phyloP scores from a whole-genome alignment of 192 early-diverging fungal genomes.

The Cladochytrium replicatum region DNA sequence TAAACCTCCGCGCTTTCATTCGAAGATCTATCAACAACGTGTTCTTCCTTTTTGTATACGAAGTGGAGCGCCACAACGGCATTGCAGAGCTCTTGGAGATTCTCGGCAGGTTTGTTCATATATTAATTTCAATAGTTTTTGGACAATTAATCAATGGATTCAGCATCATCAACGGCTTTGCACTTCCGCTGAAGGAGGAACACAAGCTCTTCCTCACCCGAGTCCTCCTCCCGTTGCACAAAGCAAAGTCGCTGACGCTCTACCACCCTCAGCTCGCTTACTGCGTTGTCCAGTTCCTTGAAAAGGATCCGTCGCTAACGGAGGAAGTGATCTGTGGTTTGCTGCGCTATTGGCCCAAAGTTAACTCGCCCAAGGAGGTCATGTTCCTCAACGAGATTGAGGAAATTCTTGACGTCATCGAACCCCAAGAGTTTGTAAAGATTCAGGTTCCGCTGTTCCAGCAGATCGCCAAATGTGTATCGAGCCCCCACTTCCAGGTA shows the following conservation, averaged over 20 bases:
- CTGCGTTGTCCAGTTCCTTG: conserved; percentile 97
- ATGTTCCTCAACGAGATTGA: conserved; percentile 99
- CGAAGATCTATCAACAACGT: conserved; percentile 96
- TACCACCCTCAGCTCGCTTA: conserved; percentile 97
- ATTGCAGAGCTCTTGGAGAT: conserved; percentile 98
- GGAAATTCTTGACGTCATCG: conserved; percentile 92
- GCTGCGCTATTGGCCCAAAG: conserved; percentile 96
- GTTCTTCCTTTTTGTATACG: conserved; percentile 97
- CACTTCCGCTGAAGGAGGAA: conserved; percentile 96
- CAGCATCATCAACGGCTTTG: conserved; percentile 99
- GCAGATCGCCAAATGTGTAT: conserved; percentile 82
- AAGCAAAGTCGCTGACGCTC: conserved; percentile 83
- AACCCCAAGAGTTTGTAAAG: conserved; percentile 82
- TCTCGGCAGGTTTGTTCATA: conserved; percentile 67
- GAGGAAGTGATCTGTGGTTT: conserved; percentile 80
- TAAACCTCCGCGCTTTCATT: conserved; percentile 94
- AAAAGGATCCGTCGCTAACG: conserved; percentile 91
- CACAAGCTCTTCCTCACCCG: conserved; percentile 92
- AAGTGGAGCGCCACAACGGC: conserved; percentile 92
- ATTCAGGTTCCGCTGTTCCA: conserved; percentile 87
- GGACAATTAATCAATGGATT: conserved; percentile 1
- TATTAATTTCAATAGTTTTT: conserved; percentile 5
- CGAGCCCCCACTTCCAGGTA: conserved; percentile 98
- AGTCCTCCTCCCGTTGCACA: conserved; percentile 93
- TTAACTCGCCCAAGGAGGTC: conserved; percentile 98